phyloP scores from a whole-genome alignment of 2,329 filamentous ascomycete genomes.

The Aspergillus sp. region DNA sequence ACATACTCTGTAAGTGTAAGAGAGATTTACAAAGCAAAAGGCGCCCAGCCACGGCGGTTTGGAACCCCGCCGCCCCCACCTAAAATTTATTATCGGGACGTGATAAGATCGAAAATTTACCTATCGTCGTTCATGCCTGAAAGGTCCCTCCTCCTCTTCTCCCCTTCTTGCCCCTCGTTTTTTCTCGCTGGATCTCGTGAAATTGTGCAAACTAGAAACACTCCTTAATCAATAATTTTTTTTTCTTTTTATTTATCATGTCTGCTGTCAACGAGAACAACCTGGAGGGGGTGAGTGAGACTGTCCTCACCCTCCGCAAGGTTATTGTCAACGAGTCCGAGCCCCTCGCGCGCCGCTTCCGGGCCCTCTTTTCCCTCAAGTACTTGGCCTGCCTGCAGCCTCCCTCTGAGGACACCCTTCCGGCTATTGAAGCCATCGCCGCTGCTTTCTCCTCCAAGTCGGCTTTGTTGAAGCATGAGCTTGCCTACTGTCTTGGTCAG shows the following conservation, averaged over 20 bases:
- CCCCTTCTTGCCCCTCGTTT: neutral
- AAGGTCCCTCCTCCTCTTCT: neutral
- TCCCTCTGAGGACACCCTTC: slow-evolving; percentile 58
- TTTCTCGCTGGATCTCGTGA: neutral
- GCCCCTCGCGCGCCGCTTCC: slow-evolving; percentile 85
- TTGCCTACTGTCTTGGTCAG: slow-evolving; percentile 96
- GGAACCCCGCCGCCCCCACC: slow-evolving; percentile 38
- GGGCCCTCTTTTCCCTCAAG: slow-evolving; percentile 96
- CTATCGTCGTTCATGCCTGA: neutral
- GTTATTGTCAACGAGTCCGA: slow-evolving; percentile 78
- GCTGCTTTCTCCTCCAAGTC: slow-evolving; percentile 83
- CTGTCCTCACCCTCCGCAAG: slow-evolving; percentile 57
- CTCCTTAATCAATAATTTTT: neutral
- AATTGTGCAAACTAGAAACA: neutral
- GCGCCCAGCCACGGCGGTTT: slow-evolving; percentile 19
- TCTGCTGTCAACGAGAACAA: slow-evolving; percentile 31
- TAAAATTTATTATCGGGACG: slow-evolving; percentile 36
- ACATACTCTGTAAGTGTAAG: too few species aligned
- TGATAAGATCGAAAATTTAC: slow-evolving; percentile 40
- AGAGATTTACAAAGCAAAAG: slow-evolving; percentile 16
- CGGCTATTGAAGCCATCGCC: slow-evolving; percentile 77
- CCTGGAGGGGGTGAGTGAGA: slow-evolving; percentile 20
- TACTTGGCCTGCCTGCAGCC: slow-evolving; percentile 74
- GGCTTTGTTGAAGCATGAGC: slow-evolving; percentile 89
- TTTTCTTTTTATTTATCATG: slow-evolving; percentile 25